phyloP scores from a whole-genome alignment of 305 asterid species.

The Striga hermonthica region DNA sequence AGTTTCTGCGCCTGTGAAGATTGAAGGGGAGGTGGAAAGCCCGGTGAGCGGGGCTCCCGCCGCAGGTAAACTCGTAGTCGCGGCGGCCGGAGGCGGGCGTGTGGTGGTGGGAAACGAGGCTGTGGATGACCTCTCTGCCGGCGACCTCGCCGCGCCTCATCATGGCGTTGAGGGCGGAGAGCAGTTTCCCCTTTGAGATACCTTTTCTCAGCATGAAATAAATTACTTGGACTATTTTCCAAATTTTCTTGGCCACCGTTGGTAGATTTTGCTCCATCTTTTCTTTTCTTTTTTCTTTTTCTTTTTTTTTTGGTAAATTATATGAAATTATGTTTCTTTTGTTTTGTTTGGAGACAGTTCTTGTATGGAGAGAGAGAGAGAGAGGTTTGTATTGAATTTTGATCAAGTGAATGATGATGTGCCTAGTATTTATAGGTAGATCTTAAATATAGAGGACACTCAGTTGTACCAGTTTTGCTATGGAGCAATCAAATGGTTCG shows the following conservation, averaged over 20 bases:
- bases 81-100: constrained; percentile 30
- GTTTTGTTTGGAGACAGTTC: not conserved
- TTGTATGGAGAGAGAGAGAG: constrained; percentile 4
- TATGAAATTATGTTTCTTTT: no score
- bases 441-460: constrained; percentile 14
- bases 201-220: constrained; percentile 45
- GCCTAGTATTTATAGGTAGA: constrained; percentile 38
- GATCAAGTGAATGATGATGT: constrained; percentile 25
- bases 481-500: constrained; percentile 24
- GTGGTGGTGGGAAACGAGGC: constrained; percentile 50
- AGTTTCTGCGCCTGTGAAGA: constrained; percentile 36
- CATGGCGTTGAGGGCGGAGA: constrained; percentile 39
- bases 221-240: constrained; percentile 36
- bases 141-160: constrained; percentile 57
- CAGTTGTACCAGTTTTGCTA: no score
- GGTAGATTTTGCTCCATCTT: constrained; percentile 51
- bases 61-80: constrained; percentile 70
- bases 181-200: constrained; percentile 45
- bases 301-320: not conserved
- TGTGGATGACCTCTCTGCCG: constrained; percentile 47
- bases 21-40: constrained; percentile 37
- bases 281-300: not conserved
- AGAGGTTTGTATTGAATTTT: constrained; percentile 24
- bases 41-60: constrained; percentile 49
- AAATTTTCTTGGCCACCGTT: constrained; percentile 40